Percentiles rank a stretch among this genome's conserved stretches.
Conservation (phyloP, 805 yeast species). For the Starmerella bombi region DNA sequence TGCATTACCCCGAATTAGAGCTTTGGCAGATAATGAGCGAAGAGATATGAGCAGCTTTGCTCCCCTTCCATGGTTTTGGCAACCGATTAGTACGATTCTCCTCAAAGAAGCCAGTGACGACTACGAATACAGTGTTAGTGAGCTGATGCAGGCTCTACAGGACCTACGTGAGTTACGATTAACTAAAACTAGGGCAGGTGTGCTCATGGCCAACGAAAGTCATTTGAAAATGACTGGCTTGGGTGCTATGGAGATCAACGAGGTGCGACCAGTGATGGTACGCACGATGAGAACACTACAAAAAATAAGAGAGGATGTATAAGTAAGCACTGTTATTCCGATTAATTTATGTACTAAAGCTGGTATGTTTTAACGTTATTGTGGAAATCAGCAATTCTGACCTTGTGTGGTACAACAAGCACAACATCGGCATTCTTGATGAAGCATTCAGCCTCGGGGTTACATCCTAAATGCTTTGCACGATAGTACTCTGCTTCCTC, state of each 20-base stretch:
- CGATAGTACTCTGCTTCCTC: conserved; percentile 49
- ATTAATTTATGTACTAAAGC: not conserved
- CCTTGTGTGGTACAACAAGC: conserved; percentile 48
- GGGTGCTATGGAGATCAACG: conserved; percentile 75
- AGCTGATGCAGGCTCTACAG: conserved; percentile 55
- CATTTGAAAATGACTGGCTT: conserved; percentile 74
- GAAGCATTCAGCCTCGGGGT: conserved; percentile 59
- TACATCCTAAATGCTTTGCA: conserved; percentile 44
- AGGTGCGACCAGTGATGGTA: conserved; percentile 69
- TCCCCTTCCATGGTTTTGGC: conserved; percentile 73
- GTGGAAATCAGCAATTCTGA: conserved; percentile 56
- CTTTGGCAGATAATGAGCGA: conserved; percentile 54
- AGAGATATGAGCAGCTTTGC: conserved; percentile 42
- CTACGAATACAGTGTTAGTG: conserved; percentile 56
- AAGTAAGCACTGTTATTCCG: too few relatives aligned
- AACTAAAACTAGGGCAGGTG: conserved; percentile 69
- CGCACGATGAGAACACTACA: conserved; percentile 68
- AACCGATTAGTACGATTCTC: conserved; percentile 60
- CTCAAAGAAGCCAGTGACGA: conserved; percentile 67
- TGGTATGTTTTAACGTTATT: conserved; percentile 16
- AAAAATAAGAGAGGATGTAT: conserved; percentile 30
- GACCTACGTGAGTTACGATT: conserved; percentile 75
- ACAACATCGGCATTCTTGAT: conserved; percentile 52
- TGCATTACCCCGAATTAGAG: conserved; percentile 38
- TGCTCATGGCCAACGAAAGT: conserved; percentile 62